Evolutionary conservation across 768 basidiomycete species (phyloP).

Genomic region (Phlebiopsis gigantea): DNA sequence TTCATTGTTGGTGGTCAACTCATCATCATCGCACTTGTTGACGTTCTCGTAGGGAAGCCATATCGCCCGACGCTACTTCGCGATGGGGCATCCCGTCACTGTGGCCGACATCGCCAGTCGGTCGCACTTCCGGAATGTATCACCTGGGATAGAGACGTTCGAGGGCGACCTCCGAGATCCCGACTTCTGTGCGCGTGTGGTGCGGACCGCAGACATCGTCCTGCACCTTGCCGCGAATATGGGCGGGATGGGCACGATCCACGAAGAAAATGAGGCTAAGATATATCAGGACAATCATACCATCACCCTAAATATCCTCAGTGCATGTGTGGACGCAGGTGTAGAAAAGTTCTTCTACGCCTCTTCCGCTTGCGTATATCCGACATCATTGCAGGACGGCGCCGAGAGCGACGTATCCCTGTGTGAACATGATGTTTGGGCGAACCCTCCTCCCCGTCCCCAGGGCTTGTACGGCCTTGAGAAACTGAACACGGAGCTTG

Average conservation of each 20-base stretch:
- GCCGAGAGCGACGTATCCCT: constrained; percentile 36
- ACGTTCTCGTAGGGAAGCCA: constrained; percentile 28
- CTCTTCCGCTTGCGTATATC: constrained; percentile 58
- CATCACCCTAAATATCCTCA: constrained; percentile 46
- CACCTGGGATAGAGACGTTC: constrained; percentile 31
- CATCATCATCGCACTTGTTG: neutral
- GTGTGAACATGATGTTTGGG: constrained; percentile 40
- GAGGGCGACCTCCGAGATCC: constrained; percentile 43
- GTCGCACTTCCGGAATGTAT: constrained; percentile 18
- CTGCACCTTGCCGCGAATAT: constrained; percentile 58
- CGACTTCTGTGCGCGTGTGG: constrained; percentile 31
- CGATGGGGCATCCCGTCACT: constrained; percentile 31
- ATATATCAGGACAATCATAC: constrained; percentile 46
- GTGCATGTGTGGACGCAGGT: constrained; percentile 31
- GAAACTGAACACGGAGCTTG: constrained; percentile 46
- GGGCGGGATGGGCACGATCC: constrained; percentile 65
- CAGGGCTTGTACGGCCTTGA: constrained; percentile 59
- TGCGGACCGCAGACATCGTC: constrained; percentile 38
- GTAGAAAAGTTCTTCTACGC: constrained; percentile 47
- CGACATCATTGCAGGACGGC: constrained; percentile 34
- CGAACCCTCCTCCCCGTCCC: constrained; percentile 32
- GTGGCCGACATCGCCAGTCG: constrained; percentile 35
- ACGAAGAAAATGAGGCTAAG: constrained; percentile 39
- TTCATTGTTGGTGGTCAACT: constrained; percentile 13
- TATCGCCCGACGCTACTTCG: constrained; percentile 35